A percentile compares a stretch with the other conserved stretches of the same genome.
Conservation (phyloP, 2,329 filamentous ascomycete species). For the Fusarium foetens region DNA sequence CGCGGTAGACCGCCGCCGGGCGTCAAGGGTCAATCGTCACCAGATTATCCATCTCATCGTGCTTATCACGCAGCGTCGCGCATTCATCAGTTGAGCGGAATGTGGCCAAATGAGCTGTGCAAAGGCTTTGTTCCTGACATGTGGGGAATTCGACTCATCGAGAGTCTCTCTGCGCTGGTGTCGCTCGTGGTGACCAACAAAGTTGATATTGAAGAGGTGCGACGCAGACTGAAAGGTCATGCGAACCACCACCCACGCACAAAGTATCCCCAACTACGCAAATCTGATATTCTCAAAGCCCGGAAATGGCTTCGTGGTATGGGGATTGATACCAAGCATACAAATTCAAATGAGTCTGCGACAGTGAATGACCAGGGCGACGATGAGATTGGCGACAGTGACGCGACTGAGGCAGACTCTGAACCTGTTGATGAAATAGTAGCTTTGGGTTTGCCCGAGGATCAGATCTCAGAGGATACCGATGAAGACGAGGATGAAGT, state of each 20-base stretch:
- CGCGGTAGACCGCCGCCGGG: background rate
- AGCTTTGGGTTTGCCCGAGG: background rate
- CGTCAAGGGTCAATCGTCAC: background rate
- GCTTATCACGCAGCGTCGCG: conserved; percentile 1
- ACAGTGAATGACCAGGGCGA: background rate
- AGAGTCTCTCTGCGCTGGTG: background rate
- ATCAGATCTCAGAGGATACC: background rate
- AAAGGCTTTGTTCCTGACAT: background rate
- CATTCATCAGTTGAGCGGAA: background rate
- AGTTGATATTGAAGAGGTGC: background rate
- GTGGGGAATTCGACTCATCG: background rate
- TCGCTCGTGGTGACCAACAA: background rate
- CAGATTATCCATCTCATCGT: background rate
- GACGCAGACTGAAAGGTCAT: background rate
- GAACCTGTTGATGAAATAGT: background rate
- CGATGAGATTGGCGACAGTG: background rate
- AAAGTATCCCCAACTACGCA: background rate
- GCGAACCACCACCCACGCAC: background rate
- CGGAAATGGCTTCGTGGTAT: background rate
- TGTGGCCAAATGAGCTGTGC: background rate
- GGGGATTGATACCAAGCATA: background rate
- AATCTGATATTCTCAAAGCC: background rate
- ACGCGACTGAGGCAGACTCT: background rate
- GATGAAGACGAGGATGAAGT: background rate
- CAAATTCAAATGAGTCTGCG: background rate